These are phyloP conservation scores for Claviceps cyperi DNA, from an alignment of 2,329 filamentous ascomycete genomes.

Conservation along the genomic window DNA sequence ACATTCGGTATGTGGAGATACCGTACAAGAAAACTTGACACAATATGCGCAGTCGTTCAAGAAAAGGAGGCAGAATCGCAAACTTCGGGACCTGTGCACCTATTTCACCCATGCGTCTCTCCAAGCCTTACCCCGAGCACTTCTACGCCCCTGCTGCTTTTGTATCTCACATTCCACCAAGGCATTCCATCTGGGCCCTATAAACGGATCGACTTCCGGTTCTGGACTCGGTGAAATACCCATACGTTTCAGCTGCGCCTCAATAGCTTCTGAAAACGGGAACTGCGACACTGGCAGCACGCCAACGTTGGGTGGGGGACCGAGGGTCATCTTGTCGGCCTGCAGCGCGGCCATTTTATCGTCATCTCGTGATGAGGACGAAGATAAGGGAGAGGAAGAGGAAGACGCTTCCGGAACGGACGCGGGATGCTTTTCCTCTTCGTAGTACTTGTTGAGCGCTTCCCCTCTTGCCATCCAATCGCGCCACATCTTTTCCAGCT, in stretches of 20 bases:
- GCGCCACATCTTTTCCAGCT: slow-evolving; percentile 17
- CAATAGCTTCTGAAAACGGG: slow-evolving; percentile 3
- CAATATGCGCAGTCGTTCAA: too few relatives aligned
- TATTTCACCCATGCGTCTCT: too few relatives aligned
- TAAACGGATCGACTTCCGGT: slow-evolving; percentile 2
- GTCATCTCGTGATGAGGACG: not conserved
- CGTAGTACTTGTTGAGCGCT: slow-evolving; percentile 26
- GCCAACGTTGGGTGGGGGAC: slow-evolving; percentile 7
- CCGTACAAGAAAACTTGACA: too few relatives aligned
- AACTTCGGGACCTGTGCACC: too few relatives aligned
- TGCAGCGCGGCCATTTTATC: not conserved
- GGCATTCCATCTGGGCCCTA: slow-evolving; percentile 2
- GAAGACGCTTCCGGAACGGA: not conserved
- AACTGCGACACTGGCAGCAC: not conserved
- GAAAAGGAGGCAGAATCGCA: too few relatives aligned
- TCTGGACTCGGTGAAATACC: not conserved
- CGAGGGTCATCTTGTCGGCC: not conserved
- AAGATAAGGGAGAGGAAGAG: too few relatives aligned
- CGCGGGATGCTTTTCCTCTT: slow-evolving; percentile 21
- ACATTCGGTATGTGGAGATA: too few relatives aligned
- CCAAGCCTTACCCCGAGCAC: not conserved
- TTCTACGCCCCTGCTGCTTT: not conserved
- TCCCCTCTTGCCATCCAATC: slow-evolving; percentile 27
- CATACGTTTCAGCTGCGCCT: not conserved
- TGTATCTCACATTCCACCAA: slow-evolving; percentile 1